Evolutionary conservation across 352 stramenopile genomes (phyloP).

Genomic region (Elongisporangium prolatum): DNA sequence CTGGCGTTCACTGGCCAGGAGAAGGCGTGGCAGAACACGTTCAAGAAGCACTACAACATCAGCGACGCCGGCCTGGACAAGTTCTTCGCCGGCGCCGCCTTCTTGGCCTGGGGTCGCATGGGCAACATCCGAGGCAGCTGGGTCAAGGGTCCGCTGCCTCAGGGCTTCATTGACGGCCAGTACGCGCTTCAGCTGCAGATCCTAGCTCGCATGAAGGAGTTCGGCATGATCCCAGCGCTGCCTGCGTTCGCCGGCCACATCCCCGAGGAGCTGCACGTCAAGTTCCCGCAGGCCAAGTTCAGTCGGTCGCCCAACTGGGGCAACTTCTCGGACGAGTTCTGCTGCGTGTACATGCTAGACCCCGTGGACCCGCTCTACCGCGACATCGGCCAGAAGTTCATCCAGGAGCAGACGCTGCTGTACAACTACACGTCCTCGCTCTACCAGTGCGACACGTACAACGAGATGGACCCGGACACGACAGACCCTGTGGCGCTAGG

Average conservation of each 20-base stretch:
- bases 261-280: constrained; percentile 68
- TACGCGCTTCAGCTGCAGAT: constrained; percentile 75
- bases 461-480: constrained; percentile 77
- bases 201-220: constrained; percentile 75
- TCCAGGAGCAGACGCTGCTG: constrained; percentile 55
- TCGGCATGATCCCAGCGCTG: constrained; percentile 89
- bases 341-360: constrained; percentile 82
- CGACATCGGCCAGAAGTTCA: constrained; percentile 73
- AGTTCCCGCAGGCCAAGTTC: constrained; percentile 78
- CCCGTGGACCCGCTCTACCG: constrained; percentile 77
- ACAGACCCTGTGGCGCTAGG: constrained; percentile 40
- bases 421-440: constrained; percentile 75
- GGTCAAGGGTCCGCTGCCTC: constrained; percentile 77
- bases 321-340: constrained; percentile 75
- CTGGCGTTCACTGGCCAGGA: constrained; percentile 89
- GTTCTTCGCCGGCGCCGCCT: constrained; percentile 87
- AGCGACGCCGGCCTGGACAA: constrained; percentile 70
- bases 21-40: constrained; percentile 86
- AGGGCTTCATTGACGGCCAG: constrained; percentile 83
- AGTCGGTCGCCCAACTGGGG: constrained; percentile 76
- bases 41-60: constrained; percentile 75
- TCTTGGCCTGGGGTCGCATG: constrained; percentile 88
- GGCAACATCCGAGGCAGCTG: constrained; percentile 85
- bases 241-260: constrained; percentile 88
- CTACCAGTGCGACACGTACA: constrained; percentile 82